A percentile compares a stretch with the other conserved stretches of the same genome.
Evolutionary conservation across 306 rosid species (phyloP).

Genomic region (Gleditsia sinensis): DNA sequence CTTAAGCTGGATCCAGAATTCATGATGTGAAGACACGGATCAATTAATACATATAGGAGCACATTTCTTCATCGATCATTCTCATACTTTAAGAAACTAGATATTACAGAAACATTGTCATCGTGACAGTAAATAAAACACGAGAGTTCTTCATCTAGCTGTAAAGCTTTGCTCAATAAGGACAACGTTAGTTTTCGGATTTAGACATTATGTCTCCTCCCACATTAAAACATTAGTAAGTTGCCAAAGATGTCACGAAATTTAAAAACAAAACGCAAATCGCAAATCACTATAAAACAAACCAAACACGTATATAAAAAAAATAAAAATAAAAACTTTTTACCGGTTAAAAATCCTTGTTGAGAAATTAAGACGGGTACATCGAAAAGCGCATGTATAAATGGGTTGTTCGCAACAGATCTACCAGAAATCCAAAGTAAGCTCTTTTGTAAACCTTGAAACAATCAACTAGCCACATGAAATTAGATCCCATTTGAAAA

Average conservation of each 20-base stretch:
- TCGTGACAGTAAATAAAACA: background rate
- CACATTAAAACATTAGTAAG: background rate
- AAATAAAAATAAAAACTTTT: too few relatives aligned
- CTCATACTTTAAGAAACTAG: background rate
- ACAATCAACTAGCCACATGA: background rate
- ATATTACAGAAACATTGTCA: background rate
- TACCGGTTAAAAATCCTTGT: background rate
- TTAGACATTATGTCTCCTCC: background rate
- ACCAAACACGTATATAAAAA: too few relatives aligned
- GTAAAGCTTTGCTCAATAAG: background rate
- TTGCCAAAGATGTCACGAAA: background rate
- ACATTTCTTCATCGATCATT: background rate
- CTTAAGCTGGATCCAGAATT: constrained; percentile 27
- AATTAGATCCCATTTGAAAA: background rate
- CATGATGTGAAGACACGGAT: background rate
- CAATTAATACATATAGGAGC: background rate
- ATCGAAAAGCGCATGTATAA: background rate
- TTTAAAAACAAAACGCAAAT: background rate
- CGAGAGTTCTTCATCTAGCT: background rate
- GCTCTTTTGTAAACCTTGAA: background rate
- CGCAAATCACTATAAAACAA: background rate
- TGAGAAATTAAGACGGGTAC: background rate
- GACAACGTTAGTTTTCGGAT: background rate
- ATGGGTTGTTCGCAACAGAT: background rate
- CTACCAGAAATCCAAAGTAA: background rate